Percentiles rank a stretch among this genome's conserved stretches.
phyloP scores from a whole-genome alignment of 106 monocot species.

The Iris macrosiphon region DNA sequence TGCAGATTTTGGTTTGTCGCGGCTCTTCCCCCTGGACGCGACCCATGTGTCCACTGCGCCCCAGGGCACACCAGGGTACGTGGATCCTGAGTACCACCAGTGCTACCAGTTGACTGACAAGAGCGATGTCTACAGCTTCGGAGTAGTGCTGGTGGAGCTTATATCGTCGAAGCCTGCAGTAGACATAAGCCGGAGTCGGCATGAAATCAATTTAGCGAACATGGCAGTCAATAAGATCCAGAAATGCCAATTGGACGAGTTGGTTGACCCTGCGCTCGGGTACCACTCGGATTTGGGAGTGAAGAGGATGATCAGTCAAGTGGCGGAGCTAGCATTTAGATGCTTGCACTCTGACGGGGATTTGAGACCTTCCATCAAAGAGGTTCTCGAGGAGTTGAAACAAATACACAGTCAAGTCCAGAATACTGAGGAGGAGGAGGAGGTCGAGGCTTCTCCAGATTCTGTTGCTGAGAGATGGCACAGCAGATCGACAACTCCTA shows the following conservation, averaged over 20 bases:
- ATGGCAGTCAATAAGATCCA: constrained; percentile 45
- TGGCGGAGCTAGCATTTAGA: constrained; percentile 49
- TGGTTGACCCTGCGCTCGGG: constrained; percentile 35
- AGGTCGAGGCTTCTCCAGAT: constrained; percentile 4
- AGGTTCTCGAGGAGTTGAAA: constrained; percentile 34
- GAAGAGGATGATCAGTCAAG: constrained; percentile 28
- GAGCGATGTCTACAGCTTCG: constrained; percentile 68
- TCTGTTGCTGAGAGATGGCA: constrained; percentile 16
- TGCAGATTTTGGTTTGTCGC: constrained; percentile 47
- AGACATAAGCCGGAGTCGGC: constrained; percentile 25
- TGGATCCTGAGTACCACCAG: constrained; percentile 49
- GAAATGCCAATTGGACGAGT: constrained; percentile 26
- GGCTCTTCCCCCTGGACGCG: constrained; percentile 34
- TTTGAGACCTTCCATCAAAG: constrained; percentile 38
- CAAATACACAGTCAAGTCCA: constrained; percentile 8
- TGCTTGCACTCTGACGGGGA: constrained; percentile 45
- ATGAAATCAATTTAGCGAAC: constrained; percentile 41
- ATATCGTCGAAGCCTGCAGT: constrained; percentile 58
- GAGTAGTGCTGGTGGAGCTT: constrained; percentile 50
- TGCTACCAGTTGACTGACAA: constrained; percentile 53
- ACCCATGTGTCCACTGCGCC: constrained; percentile 57
- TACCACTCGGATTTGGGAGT: constrained; percentile 14
- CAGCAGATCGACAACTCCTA: constrained; percentile 19
- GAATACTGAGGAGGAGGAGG: constrained; percentile 1
- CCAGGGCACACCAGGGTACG: constrained; percentile 59